Conservation (phyloP, 495 filamentous ascomycete genomes). For the Neurospora discreta region DNA sequence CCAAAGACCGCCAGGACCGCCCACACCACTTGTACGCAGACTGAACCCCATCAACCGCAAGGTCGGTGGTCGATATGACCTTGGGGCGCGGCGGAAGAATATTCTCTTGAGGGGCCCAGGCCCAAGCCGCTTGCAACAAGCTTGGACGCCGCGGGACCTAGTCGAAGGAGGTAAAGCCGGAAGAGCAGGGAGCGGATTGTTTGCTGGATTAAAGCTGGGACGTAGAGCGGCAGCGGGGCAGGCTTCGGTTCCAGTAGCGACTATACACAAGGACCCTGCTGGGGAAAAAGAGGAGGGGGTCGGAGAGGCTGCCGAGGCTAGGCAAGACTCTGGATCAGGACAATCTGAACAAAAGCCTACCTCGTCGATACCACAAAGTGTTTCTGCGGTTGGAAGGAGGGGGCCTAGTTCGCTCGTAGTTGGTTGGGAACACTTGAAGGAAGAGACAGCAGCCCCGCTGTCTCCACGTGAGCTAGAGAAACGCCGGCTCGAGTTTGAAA, state of each 20-base stretch:
- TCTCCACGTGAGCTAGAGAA: background rate
- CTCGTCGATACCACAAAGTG: background rate
- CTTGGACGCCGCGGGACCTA: background rate
- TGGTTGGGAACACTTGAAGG: background rate
- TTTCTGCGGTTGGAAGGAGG: background rate
- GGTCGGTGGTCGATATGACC: background rate
- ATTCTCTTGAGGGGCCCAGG: background rate
- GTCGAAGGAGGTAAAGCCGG: background rate
- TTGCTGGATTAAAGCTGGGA: background rate
- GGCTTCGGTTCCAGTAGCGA: background rate
- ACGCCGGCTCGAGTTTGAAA: background rate
- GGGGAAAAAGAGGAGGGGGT: background rate
- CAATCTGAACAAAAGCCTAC: background rate
- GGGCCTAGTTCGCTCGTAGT: background rate
- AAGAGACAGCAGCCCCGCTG: background rate
- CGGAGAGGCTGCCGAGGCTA: background rate
- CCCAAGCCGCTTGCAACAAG: background rate
- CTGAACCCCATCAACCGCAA: background rate
- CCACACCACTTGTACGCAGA: background rate
- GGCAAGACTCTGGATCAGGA: background rate
- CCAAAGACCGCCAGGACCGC: background rate
- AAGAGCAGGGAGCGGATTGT: background rate
- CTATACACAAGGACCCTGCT: background rate
- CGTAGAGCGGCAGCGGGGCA: background rate
- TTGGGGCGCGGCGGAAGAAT: background rate